These are phyloP conservation scores for Phoenix dactylifera DNA, from an alignment of 176 grass and related monocot species.

Conservation along the genomic window DNA sequence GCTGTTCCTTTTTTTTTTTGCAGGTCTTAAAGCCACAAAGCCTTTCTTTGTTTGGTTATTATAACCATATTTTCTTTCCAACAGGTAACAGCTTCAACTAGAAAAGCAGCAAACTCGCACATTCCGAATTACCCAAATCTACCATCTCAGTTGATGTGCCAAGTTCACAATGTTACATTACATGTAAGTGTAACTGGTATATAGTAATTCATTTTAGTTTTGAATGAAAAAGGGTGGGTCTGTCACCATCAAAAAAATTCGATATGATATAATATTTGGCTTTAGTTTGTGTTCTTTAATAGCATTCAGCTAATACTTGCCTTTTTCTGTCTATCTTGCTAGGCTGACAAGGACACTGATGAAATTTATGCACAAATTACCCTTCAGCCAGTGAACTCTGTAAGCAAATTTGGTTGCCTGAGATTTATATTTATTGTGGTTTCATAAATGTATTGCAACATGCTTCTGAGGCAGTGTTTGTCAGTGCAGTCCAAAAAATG, in stretches of 20 bases:
- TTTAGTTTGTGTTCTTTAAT: too few relatives aligned
- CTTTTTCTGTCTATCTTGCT: neutral
- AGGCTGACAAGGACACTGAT: conserved; percentile 97
- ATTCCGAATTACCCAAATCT: conserved; percentile 84
- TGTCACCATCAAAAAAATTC: too few relatives aligned
- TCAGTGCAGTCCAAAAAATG: too few relatives aligned
- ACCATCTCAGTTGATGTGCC: conserved; percentile 85
- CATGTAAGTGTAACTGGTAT: conserved; percentile 39
- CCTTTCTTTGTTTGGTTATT: too few relatives aligned
- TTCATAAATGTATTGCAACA: too few relatives aligned
- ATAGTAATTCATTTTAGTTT: too few relatives aligned
- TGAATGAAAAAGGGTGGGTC: too few relatives aligned
- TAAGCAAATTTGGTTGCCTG: conserved; percentile 25
- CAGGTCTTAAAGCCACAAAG: too few relatives aligned
- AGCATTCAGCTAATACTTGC: neutral
- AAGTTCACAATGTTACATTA: conserved; percentile 85
- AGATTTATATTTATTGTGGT: too few relatives aligned
- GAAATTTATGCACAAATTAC: conserved; percentile 97
- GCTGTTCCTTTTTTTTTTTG: too few relatives aligned
- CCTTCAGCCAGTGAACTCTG: conserved; percentile 80
- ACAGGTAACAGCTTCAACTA: conserved; percentile 87
- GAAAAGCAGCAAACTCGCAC: conserved; percentile 61
- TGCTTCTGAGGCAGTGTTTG: too few relatives aligned
- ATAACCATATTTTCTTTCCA: conserved; percentile 3
- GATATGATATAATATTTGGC: too few relatives aligned